Evolutionary conservation across 768 basidiomycete genomes (phyloP).

Genomic region (Leccinum incarnatum): DNA sequence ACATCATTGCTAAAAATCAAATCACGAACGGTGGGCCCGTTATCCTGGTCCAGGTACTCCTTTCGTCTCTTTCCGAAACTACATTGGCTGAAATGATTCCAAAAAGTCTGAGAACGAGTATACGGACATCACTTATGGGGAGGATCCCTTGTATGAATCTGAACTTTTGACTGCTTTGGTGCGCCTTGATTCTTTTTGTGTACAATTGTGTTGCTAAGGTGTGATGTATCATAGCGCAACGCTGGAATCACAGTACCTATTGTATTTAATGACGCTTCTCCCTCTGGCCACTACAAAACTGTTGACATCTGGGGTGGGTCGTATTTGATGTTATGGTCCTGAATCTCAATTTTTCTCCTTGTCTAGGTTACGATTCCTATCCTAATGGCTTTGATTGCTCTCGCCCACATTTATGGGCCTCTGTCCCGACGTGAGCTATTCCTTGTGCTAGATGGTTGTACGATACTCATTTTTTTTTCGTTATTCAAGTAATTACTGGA

Average conservation of each 20-base stretch:
- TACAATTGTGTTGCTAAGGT: slow-evolving; percentile 1
- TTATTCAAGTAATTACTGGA: slow-evolving; percentile 33
- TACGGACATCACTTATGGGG: slow-evolving; percentile 32
- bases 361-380: slow-evolving; percentile 32
- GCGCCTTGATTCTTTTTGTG: background rate
- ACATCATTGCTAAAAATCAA: slow-evolving; percentile 52
- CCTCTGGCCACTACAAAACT: slow-evolving; percentile 43
- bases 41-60: slow-evolving; percentile 31
- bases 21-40: slow-evolving; percentile 60
- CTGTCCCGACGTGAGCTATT: slow-evolving; percentile 38
- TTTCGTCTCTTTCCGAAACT: slow-evolving; percentile 31
- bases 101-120: slow-evolving; percentile 55
- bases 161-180: slow-evolving; percentile 34
- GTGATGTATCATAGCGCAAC: slow-evolving; percentile 31
- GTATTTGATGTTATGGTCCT: background rate
- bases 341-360: background rate
- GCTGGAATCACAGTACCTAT: slow-evolving; percentile 47
- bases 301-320: slow-evolving; percentile 48
- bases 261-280: slow-evolving; percentile 47
- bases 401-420: slow-evolving; percentile 43
- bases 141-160: slow-evolving; percentile 45
- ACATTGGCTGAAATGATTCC: background rate
- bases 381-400: slow-evolving; percentile 57
- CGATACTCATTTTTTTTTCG: background rate
- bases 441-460: background rate